Percentiles rank a stretch among this genome's conserved stretches.
phyloP scores from a whole-genome alignment of 257 asterid species.

The Solanum bulbocastanum region DNA sequence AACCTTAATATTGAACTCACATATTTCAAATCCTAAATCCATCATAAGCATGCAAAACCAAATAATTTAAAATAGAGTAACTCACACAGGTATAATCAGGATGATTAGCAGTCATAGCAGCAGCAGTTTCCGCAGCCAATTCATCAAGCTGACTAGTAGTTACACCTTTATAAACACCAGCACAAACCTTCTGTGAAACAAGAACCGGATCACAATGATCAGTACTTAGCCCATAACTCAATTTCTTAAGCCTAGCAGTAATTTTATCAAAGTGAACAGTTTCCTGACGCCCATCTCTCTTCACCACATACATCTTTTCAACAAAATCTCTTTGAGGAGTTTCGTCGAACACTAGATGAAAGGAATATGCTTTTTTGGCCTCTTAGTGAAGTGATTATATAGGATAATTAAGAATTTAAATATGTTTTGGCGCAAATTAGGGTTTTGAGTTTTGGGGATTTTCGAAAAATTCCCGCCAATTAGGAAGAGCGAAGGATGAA shows the following conservation, averaged over 20 bases:
- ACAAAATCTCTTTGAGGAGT: conserved; percentile 3
- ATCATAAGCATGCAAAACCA: neutral
- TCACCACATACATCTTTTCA: conserved; percentile 69
- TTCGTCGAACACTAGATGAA: neutral
- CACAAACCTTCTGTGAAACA: conserved; percentile 87
- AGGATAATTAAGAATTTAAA: neutral
- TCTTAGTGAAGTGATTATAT: neutral
- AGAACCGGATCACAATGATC: conserved; percentile 92
- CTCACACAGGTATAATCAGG: conserved; percentile 94
- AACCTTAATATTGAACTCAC: neutral
- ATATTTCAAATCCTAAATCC: neutral
- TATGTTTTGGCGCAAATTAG: neutral
- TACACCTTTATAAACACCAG: conserved; percentile 87
- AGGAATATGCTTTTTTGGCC: neutral
- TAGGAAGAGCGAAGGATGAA: conserved; percentile 20
- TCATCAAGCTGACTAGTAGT: conserved; percentile 97
- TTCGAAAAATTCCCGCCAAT: conserved; percentile 50
- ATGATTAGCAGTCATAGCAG: conserved; percentile 90
- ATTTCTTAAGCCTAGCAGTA: conserved; percentile 79
- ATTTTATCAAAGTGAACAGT: conserved; percentile 91
- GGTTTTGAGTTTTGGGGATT: conserved; percentile 1
- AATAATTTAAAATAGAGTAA: neutral
- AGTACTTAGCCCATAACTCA: conserved; percentile 81
- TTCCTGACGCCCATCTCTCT: conserved; percentile 95
- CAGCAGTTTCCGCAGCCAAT: conserved; percentile 96